phyloP scores from a whole-genome alignment of 2,329 filamentous ascomycete genomes.

The Arthrinium phaeospermum region DNA sequence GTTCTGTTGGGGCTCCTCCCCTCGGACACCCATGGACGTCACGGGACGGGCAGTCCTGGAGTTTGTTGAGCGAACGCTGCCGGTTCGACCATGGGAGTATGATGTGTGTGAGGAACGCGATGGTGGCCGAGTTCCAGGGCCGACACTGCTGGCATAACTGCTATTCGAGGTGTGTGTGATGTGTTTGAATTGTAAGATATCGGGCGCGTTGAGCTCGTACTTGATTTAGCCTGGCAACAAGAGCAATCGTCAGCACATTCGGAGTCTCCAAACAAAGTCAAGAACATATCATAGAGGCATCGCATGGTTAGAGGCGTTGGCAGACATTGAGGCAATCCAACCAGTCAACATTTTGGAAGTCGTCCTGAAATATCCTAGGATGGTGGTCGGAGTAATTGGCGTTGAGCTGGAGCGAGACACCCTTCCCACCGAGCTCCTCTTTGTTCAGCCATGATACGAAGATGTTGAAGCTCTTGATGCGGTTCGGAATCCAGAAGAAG shows the following conservation, averaged over 20 bases:
- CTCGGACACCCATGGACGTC: slow-evolving; percentile 39
- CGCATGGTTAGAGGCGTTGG: slow-evolving; percentile 15
- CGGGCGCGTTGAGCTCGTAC: background rate
- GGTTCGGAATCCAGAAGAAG: slow-evolving; percentile 7
- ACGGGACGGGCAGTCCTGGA: slow-evolving; percentile 36
- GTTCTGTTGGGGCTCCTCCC: slow-evolving; percentile 29
- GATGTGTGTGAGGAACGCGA: slow-evolving; percentile 33
- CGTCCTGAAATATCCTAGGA: background rate
- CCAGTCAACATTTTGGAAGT: slow-evolving; percentile 8
- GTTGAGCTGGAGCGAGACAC: slow-evolving; percentile 22
- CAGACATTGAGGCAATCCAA: slow-evolving; percentile 17
- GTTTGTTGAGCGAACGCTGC: slow-evolving; percentile 28
- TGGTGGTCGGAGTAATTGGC: slow-evolving; percentile 1
- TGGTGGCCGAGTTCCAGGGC: slow-evolving; percentile 43
- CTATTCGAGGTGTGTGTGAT: slow-evolving; percentile 36
- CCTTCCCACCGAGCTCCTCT: slow-evolving; percentile 9
- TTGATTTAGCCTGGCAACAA: slow-evolving; percentile 8
- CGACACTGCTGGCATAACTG: slow-evolving; percentile 44
- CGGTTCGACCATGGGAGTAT: slow-evolving; percentile 32
- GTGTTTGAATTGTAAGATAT: slow-evolving; percentile 10
- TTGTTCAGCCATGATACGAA: slow-evolving; percentile 22
- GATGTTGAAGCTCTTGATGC: slow-evolving; percentile 18
- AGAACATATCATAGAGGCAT: slow-evolving; percentile 1
- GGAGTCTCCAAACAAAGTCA: background rate
- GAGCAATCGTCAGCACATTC: background rate